Evolutionary conservation across 306 rosid species (phyloP), one percentile per base, ranked within the genome.

Genomic region (Malus asiatica): DNA sequence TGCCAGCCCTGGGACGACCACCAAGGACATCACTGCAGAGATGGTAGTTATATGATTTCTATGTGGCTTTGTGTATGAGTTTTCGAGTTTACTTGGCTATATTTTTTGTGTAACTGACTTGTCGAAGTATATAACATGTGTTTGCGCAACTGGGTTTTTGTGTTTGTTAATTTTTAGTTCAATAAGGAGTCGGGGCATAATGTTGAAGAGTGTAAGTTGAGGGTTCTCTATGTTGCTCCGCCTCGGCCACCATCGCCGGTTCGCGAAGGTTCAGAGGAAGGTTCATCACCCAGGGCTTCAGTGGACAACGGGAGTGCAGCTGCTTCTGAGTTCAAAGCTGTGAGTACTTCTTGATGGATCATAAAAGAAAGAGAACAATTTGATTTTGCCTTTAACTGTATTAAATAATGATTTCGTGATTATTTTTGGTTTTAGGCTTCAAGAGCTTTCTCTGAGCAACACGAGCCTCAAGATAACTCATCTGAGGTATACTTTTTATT

Each of bases 211-310:
- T 84, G 86, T 79, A 93, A 85, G 74, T 85, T 93, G 88, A 88
- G 90, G 79, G 98, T 93, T 80, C 68, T 89, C 78, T 93, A 93
- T 85, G 95, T 90, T 75, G 75, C 91, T 82, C 98, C 93, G 11
- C 96, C 95, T 32, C 85, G 79, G 78, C 93, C 93, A 16, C 98
- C 96, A 6, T 93, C 97, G 9, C 98, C 98, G 0, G 98, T 93
- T 75, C 84, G 78, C 3, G 98, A 93, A 88, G 98, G 91, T 70
- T 90, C 98, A 0, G 98, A 93, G 63, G 98, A 93, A 81, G 98
- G 89, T 69, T 89, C 96, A 0, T 89, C 98, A 0, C 98, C 98
- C 27, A 90, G 95, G 72, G 91, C 89, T 72, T 93, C 98, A 14
- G 84, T 90, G 60, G 98, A 93, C 77, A 90, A 89, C 51, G 96